Evolutionary conservation across 805 yeast species (phyloP).

Genomic region (Zygosaccharomyces siamensis): DNA sequence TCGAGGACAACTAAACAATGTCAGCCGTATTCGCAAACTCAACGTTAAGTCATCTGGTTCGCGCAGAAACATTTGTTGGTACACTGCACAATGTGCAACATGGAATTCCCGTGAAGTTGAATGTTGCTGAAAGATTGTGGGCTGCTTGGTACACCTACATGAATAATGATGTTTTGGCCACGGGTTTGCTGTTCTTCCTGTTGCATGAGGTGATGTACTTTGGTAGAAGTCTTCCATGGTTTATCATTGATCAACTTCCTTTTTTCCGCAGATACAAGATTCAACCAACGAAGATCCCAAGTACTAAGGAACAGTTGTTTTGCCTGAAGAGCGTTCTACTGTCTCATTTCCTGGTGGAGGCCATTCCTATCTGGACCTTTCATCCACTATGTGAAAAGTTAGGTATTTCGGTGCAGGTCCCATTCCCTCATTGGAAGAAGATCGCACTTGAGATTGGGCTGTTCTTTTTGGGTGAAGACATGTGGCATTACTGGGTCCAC

Average conservation of each 20-base stretch:
- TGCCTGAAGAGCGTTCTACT: constrained; percentile 75
- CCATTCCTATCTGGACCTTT: constrained; percentile 90
- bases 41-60: constrained; percentile 18
- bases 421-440: constrained; percentile 63
- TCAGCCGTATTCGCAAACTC: constrained; percentile 29
- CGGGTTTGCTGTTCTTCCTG: constrained; percentile 72
- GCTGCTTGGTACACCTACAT: constrained; percentile 76
- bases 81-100: constrained; percentile 27
- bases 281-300: constrained; percentile 73
- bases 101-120: constrained; percentile 38
- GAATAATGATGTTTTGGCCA: constrained; percentile 80
- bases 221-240: constrained; percentile 88
- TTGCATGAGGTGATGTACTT: constrained; percentile 84
- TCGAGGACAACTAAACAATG: constrained; percentile 7
- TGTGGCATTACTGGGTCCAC: constrained; percentile 94
- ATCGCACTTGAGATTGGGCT: constrained; percentile 61
- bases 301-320: constrained; percentile 79
- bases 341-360: constrained; percentile 84
- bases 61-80: constrained; percentile 9
- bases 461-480: constrained; percentile 81
- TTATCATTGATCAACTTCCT: constrained; percentile 72
- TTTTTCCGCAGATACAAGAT: constrained; percentile 78
- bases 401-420: constrained; percentile 69
- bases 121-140: constrained; percentile 66
- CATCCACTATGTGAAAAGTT: constrained; percentile 78